phyloP scores from a whole-genome alignment of 1,284 basidiomycete genomes.

The Naganishia albida region DNA sequence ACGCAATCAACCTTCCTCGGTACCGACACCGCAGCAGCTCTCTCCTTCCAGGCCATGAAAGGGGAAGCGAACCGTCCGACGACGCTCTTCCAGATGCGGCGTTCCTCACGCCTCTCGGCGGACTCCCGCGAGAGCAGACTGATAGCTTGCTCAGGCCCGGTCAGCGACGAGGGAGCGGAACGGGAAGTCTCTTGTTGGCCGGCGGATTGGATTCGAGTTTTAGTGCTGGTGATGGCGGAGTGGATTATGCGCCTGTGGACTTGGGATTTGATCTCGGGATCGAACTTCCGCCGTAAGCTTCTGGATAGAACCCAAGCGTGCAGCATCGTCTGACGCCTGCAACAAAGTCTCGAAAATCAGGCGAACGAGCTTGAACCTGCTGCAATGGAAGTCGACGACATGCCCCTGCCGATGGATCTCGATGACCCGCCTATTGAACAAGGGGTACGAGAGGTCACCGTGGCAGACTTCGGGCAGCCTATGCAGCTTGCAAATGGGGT shows the following conservation, averaged over 20 bases:
- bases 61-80: not conserved
- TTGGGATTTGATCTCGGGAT: constrained; percentile 28
- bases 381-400: not conserved
- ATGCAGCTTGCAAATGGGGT: too few relatives aligned
- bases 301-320: not conserved
- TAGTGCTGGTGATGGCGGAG: constrained; percentile 20
- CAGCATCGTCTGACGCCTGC: too few relatives aligned
- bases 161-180: constrained; percentile 1
- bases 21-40: constrained; percentile 18
- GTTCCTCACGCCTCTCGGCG: not conserved
- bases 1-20: constrained; percentile 2
- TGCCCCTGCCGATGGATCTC: constrained; percentile 1
- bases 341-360: not conserved
- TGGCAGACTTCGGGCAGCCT: not conserved
- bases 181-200: constrained; percentile 2
- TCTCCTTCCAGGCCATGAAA: not conserved
- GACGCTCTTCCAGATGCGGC: not conserved
- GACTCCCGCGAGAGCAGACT: not conserved
- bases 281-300: constrained; percentile 26
- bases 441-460: not conserved
- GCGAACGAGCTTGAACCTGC: not conserved
- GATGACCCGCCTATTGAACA: constrained; percentile 1
- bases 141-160: constrained; percentile 1
- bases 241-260: constrained; percentile 27
- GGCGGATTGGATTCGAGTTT: constrained; percentile 28